Evolutionary conservation across 2,329 filamentous ascomycete species (phyloP), one percentile per base, ranked within the genome.

Genomic region (Lachnellula subtilissima): DNA sequence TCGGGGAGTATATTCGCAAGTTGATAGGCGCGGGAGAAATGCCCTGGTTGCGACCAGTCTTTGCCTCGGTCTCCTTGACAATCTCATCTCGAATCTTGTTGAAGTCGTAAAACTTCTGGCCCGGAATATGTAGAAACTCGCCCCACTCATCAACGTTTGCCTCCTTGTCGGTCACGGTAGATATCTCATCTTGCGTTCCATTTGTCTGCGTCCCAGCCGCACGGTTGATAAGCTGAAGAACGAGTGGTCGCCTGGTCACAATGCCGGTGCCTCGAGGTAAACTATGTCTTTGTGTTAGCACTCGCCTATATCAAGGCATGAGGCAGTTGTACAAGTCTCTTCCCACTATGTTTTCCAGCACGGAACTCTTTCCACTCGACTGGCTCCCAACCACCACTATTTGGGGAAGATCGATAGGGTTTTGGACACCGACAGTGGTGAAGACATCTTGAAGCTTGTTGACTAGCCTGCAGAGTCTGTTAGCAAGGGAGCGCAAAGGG

Each of bases 371-470:
- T 77, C 94, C 94, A 74, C 93, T 97, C 19, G 94, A 99, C 78
- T 99, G 94, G 75, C 92, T 97, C 70, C 94, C 94, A 56, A 99
- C 94, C 65, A 99, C 94, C 66, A 88, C 93, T 73, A 99, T 99
- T 79, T 99, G 94, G 54, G 94, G 94, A 62, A 99, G 78, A 78
- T 99, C 94, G 80, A 99, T 99, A 61, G 94, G 94, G 76, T 99
- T 99, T 83, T 96, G 94, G 70, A 97, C 94, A 67, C 94, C 94
- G 67, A 99, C 94, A 43, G 94, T 97, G 61, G 93, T 88, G 73
- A 99, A 99, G 67, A 99, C 94, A 90, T 99, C 94, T 74, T 99
- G 94, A 48, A 99, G 86, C 80, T 96, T 97, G 81, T 99, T 99
- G 73, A 99, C 94, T 67, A 97, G 88, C 70, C 84, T 87, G 67